These are phyloP conservation scores for Fusarium camptoceras DNA, from an alignment of 2,329 filamentous ascomycete genomes.

Conservation along the genomic window DNA sequence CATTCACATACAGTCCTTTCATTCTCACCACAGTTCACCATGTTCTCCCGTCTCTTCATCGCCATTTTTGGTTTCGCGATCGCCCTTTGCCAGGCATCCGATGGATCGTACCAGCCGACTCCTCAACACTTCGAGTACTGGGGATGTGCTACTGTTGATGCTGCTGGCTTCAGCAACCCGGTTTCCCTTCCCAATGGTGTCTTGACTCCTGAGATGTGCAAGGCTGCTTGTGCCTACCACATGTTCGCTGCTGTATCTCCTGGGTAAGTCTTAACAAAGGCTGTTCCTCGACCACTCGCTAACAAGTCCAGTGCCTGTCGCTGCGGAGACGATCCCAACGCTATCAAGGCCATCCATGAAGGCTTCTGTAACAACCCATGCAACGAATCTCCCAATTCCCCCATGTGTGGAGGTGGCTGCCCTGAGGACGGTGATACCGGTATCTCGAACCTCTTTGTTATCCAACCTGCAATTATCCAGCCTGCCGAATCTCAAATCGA, in stretches of 20 bases:
- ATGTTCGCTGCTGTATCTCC: conserved; percentile 46
- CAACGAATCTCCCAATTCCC: conserved; percentile 44
- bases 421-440: conserved; percentile 38
- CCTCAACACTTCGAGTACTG: conserved; percentile 39
- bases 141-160: conserved; percentile 42
- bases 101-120: conserved; percentile 4
- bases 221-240: conserved; percentile 34
- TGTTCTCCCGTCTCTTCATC: conserved; percentile 42
- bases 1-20: not conserved
- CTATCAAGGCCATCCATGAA: conserved; percentile 47
- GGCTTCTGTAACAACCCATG: conserved; percentile 50
- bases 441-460: conserved; percentile 51
- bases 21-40: conserved; percentile 20
- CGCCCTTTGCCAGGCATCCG: conserved; percentile 32
- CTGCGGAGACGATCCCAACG: conserved; percentile 51
- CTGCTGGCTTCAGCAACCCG: conserved; percentile 25
- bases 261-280: conserved; percentile 41
- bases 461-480: conserved; percentile 28
- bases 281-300: not conserved
- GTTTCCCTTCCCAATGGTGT: conserved; percentile 26
- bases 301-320: conserved; percentile 49
- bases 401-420: conserved; percentile 52
- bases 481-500: conserved; percentile 15
- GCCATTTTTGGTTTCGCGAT: conserved; percentile 33
- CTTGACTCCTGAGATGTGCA: conserved; percentile 38